phyloP scores from a whole-genome alignment of 768 basidiomycete genomes.

The Tulasnella sp. region DNA sequence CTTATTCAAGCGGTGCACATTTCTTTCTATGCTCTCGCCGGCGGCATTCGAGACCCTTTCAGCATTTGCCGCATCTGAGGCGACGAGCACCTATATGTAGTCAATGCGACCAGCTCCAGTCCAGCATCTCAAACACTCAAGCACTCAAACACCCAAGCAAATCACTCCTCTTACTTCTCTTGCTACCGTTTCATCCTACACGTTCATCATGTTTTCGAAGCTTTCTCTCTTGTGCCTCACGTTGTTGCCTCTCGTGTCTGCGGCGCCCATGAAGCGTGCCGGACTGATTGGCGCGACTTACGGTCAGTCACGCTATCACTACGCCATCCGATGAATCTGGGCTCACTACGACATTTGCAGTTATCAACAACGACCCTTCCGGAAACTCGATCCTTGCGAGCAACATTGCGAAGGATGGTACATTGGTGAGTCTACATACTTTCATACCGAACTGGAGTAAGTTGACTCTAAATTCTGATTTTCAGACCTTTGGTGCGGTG shows the following conservation, averaged over 20 bases:
- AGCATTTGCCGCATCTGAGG: neutral
- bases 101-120: neutral
- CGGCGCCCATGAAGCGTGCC: no score
- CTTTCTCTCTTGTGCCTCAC: no score
- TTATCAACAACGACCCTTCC: conserved; percentile 55
- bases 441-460: neutral
- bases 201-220: no score
- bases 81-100: neutral
- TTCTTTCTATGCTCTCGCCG: neutral
- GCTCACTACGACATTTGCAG: conserved; percentile 40
- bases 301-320: no score
- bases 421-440: conserved; percentile 25
- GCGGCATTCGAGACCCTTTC: neutral
- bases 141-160: neutral
- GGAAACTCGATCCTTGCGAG: conserved; percentile 54
- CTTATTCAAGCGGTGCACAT: neutral
- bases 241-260: no score
- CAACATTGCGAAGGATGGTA: conserved; percentile 51
- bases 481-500: conserved; percentile 43
- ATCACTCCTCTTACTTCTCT: neutral
- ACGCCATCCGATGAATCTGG: no score
- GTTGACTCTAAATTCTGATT: neutral
- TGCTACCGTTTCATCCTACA: no score
- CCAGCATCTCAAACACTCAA: neutral
- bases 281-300: no score